Conservation (phyloP, 208 protist species). For the Crithidia acanthocephali region DNA sequence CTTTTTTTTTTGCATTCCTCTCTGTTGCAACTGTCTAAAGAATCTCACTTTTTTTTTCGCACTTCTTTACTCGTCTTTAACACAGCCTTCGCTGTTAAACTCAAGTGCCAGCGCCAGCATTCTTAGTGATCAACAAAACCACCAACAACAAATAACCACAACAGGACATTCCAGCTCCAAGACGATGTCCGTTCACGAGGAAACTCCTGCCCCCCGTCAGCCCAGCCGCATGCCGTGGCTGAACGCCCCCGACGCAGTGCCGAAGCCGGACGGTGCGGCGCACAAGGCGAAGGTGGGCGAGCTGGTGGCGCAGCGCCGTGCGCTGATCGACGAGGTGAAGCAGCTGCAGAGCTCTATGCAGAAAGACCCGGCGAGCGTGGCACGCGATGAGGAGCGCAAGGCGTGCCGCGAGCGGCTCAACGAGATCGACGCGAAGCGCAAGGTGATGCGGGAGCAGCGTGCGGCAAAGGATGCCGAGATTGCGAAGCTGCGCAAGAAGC, state of each 20-base stretch:
- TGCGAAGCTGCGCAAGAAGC: slow-evolving; percentile 54
- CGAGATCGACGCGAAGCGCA: slow-evolving; percentile 60
- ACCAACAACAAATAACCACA: too few species aligned
- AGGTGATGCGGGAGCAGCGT: slow-evolving; percentile 54
- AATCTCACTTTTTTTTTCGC: too few species aligned
- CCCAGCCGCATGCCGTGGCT: slow-evolving; percentile 52
- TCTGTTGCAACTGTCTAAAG: too few species aligned
- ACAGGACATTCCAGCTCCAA: too few species aligned
- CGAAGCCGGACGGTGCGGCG: slow-evolving; percentile 44
- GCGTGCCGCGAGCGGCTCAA: slow-evolving; percentile 47
- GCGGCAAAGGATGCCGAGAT: slow-evolving; percentile 68
- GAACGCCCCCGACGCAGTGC: slow-evolving; percentile 55
- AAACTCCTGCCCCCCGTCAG: not conserved
- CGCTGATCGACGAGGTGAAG: slow-evolving; percentile 62
- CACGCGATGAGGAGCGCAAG: slow-evolving; percentile 42
- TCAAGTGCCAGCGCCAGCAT: too few species aligned
- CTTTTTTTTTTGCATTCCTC: too few species aligned
- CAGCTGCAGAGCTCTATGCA: slow-evolving; percentile 57
- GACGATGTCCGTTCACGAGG: slow-evolving; percentile 23
- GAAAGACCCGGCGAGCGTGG: slow-evolving; percentile 38
- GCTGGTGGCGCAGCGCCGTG: slow-evolving; percentile 52
- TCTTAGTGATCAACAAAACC: too few species aligned
- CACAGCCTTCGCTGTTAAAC: too few species aligned
- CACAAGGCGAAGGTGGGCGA: slow-evolving; percentile 48
- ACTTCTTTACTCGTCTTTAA: too few species aligned